Percentiles rank a stretch among this genome's conserved stretches.
These are phyloP conservation scores for Calycina herbarum DNA, from an alignment of 2,329 filamentous ascomycete genomes.

Conservation along the genomic window DNA sequence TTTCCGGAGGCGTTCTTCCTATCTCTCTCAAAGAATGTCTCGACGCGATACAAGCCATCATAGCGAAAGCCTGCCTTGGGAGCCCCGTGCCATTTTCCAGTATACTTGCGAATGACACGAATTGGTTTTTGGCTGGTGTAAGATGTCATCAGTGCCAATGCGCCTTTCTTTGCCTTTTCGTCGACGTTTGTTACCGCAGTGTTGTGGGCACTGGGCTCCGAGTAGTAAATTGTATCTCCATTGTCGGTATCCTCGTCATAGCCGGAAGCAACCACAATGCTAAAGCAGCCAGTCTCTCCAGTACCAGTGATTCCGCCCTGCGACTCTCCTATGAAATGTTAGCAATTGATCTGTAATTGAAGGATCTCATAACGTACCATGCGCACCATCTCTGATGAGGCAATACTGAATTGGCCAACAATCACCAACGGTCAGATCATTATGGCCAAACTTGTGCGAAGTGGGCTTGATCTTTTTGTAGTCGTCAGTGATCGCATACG, in stretches of 20 bases:
- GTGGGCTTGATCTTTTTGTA: neutral
- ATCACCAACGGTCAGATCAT: slow-evolving; percentile 2
- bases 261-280: slow-evolving; percentile 4
- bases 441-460: slow-evolving; percentile 10
- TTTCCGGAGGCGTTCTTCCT: neutral
- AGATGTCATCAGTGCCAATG: slow-evolving; percentile 1
- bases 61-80: slow-evolving; percentile 11
- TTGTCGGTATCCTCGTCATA: slow-evolving; percentile 10
- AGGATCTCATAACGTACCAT: slow-evolving; percentile 12
- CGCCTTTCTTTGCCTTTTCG: neutral
- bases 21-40: neutral
- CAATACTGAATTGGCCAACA: slow-evolving; percentile 12
- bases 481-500: neutral
- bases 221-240: slow-evolving; percentile 10
- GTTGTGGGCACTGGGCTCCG: slow-evolving; percentile 8
- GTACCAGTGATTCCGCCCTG: slow-evolving; percentile 5
- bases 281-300: slow-evolving; percentile 8
- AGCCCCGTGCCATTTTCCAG: slow-evolving; percentile 4
- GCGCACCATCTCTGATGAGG: slow-evolving; percentile 13
- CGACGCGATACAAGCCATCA: slow-evolving; percentile 13
- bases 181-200: neutral
- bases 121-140: slow-evolving; percentile 3
- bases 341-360: neutral
- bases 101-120: slow-evolving; percentile 8
- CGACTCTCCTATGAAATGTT: neutral